phyloP scores from a whole-genome alignment of 2,329 filamentous ascomycete genomes.

The Dissoconium aciculare region DNA sequence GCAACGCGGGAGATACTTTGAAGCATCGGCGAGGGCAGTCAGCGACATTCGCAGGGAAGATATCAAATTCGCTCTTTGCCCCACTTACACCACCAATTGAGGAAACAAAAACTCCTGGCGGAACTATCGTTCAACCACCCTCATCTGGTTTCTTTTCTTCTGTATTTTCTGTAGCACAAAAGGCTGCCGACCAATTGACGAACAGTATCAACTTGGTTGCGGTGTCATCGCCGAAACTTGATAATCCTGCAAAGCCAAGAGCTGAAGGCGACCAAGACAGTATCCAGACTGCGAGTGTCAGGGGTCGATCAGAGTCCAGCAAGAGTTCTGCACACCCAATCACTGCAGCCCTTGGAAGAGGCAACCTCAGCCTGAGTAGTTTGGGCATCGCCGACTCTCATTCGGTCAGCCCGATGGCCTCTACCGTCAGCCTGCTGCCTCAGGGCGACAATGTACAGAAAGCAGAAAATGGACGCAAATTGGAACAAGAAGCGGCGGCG shows the following conservation, averaged over 20 bases:
- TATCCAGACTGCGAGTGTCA: conserved; percentile 9
- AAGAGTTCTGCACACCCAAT: conserved; percentile 14
- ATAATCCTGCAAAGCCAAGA: conserved; percentile 37
- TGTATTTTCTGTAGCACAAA: conserved; percentile 84
- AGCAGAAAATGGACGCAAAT: conserved; percentile 41
- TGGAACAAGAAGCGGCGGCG: conserved; percentile 44
- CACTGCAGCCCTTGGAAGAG: conserved; percentile 51
- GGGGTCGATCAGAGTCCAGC: conserved; percentile 30
- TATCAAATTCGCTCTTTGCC: conserved; percentile 59
- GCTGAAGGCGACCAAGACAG: conserved; percentile 24
- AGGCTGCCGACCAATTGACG: conserved; percentile 62
- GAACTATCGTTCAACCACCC: conserved; percentile 29
- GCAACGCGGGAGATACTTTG: conserved; percentile 19
- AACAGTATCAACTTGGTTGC: conserved; percentile 56
- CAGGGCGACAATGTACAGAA: conserved; percentile 27
- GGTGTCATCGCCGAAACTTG: no score
- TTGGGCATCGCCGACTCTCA: conserved; percentile 54
- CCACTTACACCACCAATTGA: conserved; percentile 68
- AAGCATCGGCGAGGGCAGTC: conserved; percentile 21
- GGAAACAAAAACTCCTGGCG: conserved; percentile 44
- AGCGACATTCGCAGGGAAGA: conserved; percentile 54
- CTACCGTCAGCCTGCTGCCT: conserved; percentile 27
- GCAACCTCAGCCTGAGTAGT: conserved; percentile 78
- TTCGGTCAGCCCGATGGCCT: conserved; percentile 41
- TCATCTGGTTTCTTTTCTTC: conserved; percentile 73